Conservation (phyloP, 176 grass and related monocot genomes). For the Aegilops longissima region DNA sequence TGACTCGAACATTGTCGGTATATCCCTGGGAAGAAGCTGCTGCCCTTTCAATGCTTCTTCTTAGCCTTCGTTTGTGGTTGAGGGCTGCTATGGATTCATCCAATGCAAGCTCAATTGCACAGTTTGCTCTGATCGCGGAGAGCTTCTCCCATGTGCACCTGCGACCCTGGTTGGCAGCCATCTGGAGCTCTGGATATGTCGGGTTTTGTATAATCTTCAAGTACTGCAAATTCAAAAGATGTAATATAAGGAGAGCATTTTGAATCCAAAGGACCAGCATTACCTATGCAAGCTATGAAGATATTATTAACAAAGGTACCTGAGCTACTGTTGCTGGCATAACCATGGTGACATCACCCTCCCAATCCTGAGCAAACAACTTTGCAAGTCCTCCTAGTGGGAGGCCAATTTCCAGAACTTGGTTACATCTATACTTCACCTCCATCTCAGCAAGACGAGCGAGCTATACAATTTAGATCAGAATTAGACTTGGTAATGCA, state of each 20-base stretch:
- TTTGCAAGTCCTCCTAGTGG: constrained; percentile 87
- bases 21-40: constrained; percentile 49
- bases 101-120: constrained; percentile 89
- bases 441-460: constrained; percentile 92
- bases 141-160: constrained; percentile 96
- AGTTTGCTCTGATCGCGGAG: constrained; percentile 93
- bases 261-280: background rate
- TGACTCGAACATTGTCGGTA: constrained; percentile 33
- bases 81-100: constrained; percentile 85
- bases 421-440: constrained; percentile 89
- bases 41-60: constrained; percentile 66
- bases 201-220: constrained; percentile 96
- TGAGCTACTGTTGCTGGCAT: constrained; percentile 87
- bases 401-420: constrained; percentile 87
- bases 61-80: constrained; percentile 83
- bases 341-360: constrained; percentile 92
- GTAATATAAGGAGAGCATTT: background rate
- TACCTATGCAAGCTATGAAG: background rate
- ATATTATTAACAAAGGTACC: background rate
- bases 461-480: constrained; percentile 51
- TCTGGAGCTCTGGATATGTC: constrained; percentile 71
- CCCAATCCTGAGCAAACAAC: constrained; percentile 95
- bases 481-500: constrained; percentile 19
- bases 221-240: constrained; percentile 47
- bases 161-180: constrained; percentile 82